Evolutionary conservation across 345 rosid species (phyloP), one percentile per base, ranked within the genome.

Genomic region (Stellera chamaejasme): DNA sequence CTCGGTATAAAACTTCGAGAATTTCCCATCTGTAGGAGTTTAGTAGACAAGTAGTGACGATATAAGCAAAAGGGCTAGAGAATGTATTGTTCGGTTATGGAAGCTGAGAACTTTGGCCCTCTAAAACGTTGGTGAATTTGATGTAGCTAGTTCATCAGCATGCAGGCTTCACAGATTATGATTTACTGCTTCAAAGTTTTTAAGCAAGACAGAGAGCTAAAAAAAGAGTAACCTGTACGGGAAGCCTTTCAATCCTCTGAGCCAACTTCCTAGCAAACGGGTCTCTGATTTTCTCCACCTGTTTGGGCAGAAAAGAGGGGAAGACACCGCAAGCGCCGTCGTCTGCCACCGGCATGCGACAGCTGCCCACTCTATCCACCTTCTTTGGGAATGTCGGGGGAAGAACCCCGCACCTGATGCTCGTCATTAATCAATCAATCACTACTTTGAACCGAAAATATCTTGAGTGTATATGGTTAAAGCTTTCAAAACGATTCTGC

Each of bases 261-360:
- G 94, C 91, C 63, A 90, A 64, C 60, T 75, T 76, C 66, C 85
- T 82, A 11, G 91, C 91, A 55, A 75, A 85, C 23, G 91, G 87
- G 51, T 90, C 97, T 72, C 61, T 87, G 68, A 90, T 85, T 45
- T 80, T 78, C 68, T 83, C 69, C 23, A 87, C 78, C 68, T 84
- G 85, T 62, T 77, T 83, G 0, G 96, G 96, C 48, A 90, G 84
- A 71, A 90, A 87, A 2, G 79, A 65, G 28, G 97, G 97, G 62
- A 87, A 84, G 11, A 47, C 74, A 11, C 60, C 65, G 6, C 65
- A 64, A 50, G 36, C 12, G 11, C 54, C 1, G 44, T 56, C 64
- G 27, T 19, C 58, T n/a, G 66, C 55, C 14, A 51, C 49, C 36
- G 61, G 63, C 44, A 43, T 60, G 6, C 52, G 43, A 14, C 59